Base-by-base conservation (phyloP, 1,284 basidiomycete species). In the Heterobasidion irregulare region DNA sequence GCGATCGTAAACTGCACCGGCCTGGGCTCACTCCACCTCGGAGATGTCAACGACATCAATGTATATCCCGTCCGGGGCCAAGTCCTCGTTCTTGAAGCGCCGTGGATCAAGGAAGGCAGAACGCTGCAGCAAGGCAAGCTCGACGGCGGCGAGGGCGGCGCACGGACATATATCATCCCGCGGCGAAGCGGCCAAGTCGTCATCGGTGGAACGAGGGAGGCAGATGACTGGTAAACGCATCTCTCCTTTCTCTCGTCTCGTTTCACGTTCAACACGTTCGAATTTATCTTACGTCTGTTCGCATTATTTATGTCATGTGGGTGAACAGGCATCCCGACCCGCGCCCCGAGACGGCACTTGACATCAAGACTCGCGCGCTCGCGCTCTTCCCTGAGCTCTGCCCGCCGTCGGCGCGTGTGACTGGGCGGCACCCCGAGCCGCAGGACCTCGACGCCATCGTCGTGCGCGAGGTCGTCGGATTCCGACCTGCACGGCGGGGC, bases 161-260 rank as follows among this genome's bases (percentile, higher is more conserved):
- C 54, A 9, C 33, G 41, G 70, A 80, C 81, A 44, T 92, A 91
- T 67, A 75, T 86, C 57, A 87, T 92, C 61, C 89, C 89, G 26
- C 72, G 84, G 59, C 70, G 76, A 45, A 80, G 77, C 58, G 84
- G 87, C 54, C 58, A 85, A 76, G 79, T 89, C 7, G 72, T 89
- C 33, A 69, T 89, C 1, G 88, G 88, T 5, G 86, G 87, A 0
- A 86, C 78, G 15, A 79, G 75, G 55, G 74, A 69, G 1, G 69
- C 71, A 0, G 69, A 87, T 60, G 86, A 90, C 63, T 90, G 87
- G 88, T 80, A 61, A 53, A 26, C 26, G 26, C 26, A 26, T 6
- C 26, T 26, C 65, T 60, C 19, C 48, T n/a, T n/a, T 49, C 50
- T 8, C 12, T 13, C 18, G 44, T 8, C 18, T 2, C 26, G 26